Evolutionary conservation across 2,329 filamentous ascomycete genomes (phyloP), one percentile per base, ranked within the genome.

Genomic region (Pseudogymnoascus verrucosus): DNA sequence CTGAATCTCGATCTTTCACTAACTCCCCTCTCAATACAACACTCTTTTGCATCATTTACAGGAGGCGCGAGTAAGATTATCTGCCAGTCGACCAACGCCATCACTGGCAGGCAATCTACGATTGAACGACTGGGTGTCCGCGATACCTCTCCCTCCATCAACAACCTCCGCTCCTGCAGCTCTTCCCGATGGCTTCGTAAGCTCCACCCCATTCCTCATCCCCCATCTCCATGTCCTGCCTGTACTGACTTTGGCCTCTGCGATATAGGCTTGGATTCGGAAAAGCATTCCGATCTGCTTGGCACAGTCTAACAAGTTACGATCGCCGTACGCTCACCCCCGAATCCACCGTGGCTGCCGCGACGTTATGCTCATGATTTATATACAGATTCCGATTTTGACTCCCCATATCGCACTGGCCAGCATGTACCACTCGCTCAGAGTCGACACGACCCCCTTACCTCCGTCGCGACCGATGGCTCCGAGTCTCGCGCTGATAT

Each of bases 381-480:
- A 28, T 61, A 68, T 67, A 70, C 79, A 96, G 95, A 99, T 80
- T 96, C 95, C 68, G 89, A 87, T 66, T 90, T 89, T 81, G 91
- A 99, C 78, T 96, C 93, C 65, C 93, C 95, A 61, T 96, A 96
- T 78, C 88, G 93, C 74, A 91, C 90, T 66, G 92, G 93, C 68
- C 87, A 89, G 74, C 93, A 97, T 78, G 90, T 96, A 66, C 92
- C 93, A 66, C 85, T 98, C 66, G 87, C 89, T 68, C 89, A 93
- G 77, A 89, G 86, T 76, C 86, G 91, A 69, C 87, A 93, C 77
- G 86, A 87, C 68, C 89, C 90, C 67, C 84, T 98, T 73, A 93
- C 91, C 44, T 93, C 92, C 61, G 87, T 97, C 72, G 89, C 91
- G 64, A 96, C 93, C 51, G 86, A 80, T 71, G 93, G 92, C 66